Conservation (phyloP, 257 asterid genomes). For the Hygrophila difformis region DNA sequence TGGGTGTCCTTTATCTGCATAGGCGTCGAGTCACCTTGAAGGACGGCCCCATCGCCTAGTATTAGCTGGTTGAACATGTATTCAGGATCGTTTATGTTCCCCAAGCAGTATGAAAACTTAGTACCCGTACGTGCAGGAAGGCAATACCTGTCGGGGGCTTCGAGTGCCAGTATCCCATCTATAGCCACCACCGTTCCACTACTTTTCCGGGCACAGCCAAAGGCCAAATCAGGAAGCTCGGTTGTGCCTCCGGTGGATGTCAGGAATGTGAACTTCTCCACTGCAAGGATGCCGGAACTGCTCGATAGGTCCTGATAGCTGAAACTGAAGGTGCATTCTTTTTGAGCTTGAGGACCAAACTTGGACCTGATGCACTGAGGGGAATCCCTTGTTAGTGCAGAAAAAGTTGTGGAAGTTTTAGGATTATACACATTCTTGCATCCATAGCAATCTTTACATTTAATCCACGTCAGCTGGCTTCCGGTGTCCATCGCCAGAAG, state of each 20-base stretch:
- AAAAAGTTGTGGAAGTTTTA: conserved; percentile 1
- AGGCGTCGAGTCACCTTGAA: conserved; percentile 22
- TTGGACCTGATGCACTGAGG: background rate
- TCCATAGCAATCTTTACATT: background rate
- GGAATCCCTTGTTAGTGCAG: background rate
- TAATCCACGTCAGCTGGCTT: conserved; percentile 15
- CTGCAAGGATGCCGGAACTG: conserved; percentile 14
- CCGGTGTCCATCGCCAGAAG: conserved; percentile 23
- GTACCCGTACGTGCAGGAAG: conserved; percentile 8
- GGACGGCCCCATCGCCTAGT: conserved; percentile 20
- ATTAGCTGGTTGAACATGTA: conserved; percentile 22
- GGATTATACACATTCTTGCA: conserved; percentile 2
- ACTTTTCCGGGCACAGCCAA: conserved; percentile 12
- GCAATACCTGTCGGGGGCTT: background rate
- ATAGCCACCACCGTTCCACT: background rate
- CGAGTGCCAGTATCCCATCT: conserved; percentile 21
- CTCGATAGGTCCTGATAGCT: conserved; percentile 5
- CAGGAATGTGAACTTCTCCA: conserved; percentile 19
- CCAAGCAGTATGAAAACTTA: conserved; percentile 23
- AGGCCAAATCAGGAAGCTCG: background rate
- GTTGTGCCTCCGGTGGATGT: conserved; percentile 18
- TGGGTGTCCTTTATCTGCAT: background rate
- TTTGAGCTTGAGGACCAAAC: background rate
- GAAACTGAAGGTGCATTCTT: conserved; percentile 4
- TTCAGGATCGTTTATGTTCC: conserved; percentile 18